Evolutionary conservation across 2,329 filamentous ascomycete genomes (phyloP).

Genomic region (Calonectria pauciramosa): DNA sequence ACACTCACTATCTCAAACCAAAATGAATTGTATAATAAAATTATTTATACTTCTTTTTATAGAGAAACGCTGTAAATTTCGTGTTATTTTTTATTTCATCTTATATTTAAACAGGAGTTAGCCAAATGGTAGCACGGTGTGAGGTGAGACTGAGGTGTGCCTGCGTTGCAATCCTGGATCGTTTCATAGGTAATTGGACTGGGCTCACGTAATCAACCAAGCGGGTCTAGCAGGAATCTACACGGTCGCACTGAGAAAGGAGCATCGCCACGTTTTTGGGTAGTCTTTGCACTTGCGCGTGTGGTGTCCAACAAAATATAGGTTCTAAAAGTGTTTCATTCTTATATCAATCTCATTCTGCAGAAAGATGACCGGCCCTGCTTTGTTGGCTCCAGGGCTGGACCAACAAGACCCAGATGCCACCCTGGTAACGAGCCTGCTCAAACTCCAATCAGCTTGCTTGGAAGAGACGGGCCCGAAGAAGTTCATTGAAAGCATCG

Average conservation of each 20-base stretch:
- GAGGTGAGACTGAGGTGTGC: no score
- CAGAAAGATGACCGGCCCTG: neutral
- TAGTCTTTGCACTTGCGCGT: no score
- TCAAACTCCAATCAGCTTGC: slow-evolving; percentile 10
- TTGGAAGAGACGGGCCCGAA: neutral
- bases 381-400: neutral
- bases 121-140: neutral
- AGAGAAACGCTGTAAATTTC: no score
- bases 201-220: slow-evolving; percentile 2
- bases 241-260: neutral
- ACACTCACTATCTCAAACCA: neutral
- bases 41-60: no score
- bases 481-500: neutral
- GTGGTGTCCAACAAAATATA: neutral
- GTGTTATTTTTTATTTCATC: neutral
- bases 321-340: no score
- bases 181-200: neutral
- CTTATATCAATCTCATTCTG: no score
- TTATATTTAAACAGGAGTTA: neutral
- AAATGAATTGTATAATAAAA: neutral
- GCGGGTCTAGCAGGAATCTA: neutral
- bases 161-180: neutral
- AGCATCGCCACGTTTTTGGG: neutral
- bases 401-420: neutral
- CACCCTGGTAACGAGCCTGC: neutral